Evolutionary conservation across 345 rosid genomes (phyloP).

Genomic region (Triadica sebifera): DNA sequence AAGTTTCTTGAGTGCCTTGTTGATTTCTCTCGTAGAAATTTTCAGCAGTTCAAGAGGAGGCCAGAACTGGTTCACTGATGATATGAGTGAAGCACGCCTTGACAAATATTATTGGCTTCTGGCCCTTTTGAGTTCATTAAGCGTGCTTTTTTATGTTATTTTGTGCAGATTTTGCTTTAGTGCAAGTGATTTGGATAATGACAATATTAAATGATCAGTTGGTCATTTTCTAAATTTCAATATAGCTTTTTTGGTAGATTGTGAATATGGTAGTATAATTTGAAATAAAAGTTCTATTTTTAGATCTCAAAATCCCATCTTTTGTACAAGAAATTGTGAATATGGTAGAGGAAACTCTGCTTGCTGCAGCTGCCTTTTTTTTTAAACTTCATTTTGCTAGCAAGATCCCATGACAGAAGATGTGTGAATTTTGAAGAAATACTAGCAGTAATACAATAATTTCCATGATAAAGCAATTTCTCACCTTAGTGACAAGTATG

Average conservation of each 20-base stretch:
- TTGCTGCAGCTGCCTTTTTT: background rate
- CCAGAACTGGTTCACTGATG: slow-evolving; percentile 77
- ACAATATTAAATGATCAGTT: background rate
- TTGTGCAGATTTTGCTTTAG: slow-evolving; percentile 55
- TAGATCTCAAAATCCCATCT: background rate
- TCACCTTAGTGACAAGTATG: too few species aligned
- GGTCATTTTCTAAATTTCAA: too few species aligned
- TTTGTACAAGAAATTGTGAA: background rate
- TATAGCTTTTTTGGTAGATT: too few species aligned
- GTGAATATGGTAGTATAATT: background rate
- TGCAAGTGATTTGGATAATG: slow-evolving; percentile 31
- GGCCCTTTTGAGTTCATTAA: slow-evolving; percentile 50
- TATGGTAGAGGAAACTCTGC: background rate
- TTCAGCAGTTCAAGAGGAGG: slow-evolving; percentile 38
- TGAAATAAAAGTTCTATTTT: background rate
- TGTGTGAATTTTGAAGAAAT: too few species aligned
- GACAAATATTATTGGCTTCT: slow-evolving; percentile 83
- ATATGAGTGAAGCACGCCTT: slow-evolving; percentile 78
- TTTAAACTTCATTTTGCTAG: too few species aligned
- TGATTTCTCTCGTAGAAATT: slow-evolving; percentile 61
- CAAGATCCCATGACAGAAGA: too few species aligned
- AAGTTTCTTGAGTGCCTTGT: slow-evolving; percentile 72
- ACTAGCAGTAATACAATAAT: too few species aligned
- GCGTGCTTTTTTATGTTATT: slow-evolving; percentile 53
- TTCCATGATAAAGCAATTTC: too few species aligned